phyloP scores from a whole-genome alignment of 441 rosid genomes.

The Populus trichocarpa region DNA sequence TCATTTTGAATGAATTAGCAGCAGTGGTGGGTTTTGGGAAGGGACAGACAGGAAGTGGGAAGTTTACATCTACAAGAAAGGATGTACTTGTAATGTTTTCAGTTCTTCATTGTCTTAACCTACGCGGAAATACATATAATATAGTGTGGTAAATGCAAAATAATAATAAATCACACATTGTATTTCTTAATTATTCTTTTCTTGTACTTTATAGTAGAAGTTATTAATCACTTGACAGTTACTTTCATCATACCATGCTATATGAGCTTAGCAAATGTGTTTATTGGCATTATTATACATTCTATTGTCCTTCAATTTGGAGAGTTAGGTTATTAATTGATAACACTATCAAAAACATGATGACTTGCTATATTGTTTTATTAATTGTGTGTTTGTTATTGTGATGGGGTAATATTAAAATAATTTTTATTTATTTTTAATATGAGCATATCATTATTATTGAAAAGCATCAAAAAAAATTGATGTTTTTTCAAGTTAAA shows the following conservation, averaged over 20 bases:
- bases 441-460: too few relatives aligned
- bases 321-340: too few relatives aligned
- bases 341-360: too few relatives aligned
- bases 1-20: not conserved
- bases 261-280: not conserved
- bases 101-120: not conserved
- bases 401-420: too few relatives aligned
- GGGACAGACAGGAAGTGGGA: not conserved
- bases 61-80: not conserved
- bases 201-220: constrained; percentile 1
- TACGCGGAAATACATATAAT: not conserved
- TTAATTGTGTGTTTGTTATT: too few relatives aligned
- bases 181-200: not conserved
- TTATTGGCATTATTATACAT: not conserved
- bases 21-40: not conserved
- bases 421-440: too few relatives aligned
- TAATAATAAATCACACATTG: not conserved
- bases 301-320: not conserved
- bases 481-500: too few relatives aligned
- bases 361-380: too few relatives aligned
- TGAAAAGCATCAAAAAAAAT: fast-evolving
- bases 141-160: not conserved
- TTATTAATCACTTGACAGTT: not conserved
- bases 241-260: not conserved
- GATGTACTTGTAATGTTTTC: not conserved